These are phyloP conservation scores for Rhamnella rubrinervis DNA, from an alignment of 331 rosid genomes.

Conservation along the genomic window DNA sequence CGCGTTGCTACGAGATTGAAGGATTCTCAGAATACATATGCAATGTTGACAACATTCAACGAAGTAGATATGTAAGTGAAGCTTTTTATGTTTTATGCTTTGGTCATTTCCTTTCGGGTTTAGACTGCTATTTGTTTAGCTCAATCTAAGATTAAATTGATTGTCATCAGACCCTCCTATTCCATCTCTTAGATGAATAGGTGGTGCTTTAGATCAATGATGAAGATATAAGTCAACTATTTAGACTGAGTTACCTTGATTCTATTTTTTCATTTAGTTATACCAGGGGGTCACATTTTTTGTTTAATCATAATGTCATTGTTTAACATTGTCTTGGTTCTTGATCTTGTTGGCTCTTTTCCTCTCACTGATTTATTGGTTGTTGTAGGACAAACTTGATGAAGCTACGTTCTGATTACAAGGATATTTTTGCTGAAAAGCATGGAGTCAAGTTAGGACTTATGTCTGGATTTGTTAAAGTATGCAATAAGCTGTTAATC, in stretches of 20 bases:
- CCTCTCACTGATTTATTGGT: slow-evolving; percentile 35
- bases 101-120: slow-evolving; percentile 12
- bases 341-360: slow-evolving; percentile 4
- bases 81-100: slow-evolving; percentile 11
- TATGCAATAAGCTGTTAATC: slow-evolving; percentile 28
- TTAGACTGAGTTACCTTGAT: neutral
- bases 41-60: slow-evolving; percentile 88
- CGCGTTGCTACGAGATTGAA: slow-evolving; percentile 80
- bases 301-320: neutral
- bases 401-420: slow-evolving; percentile 89
- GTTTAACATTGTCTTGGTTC: neutral
- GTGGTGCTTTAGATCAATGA: neutral
- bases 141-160: slow-evolving; percentile 7
- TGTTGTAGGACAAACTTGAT: slow-evolving; percentile 77
- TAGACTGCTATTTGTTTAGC: neutral
- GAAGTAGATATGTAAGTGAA: slow-evolving; percentile 83
- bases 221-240: neutral
- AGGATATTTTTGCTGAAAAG: slow-evolving; percentile 86
- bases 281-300: neutral
- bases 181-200: neutral
- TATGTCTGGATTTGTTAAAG: slow-evolving; percentile 87
- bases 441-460: slow-evolving; percentile 89
- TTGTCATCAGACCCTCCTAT: neutral
- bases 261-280: neutral
- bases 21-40: slow-evolving; percentile 85